Conservation (phyloP, 208 protist genomes). For the Trypanosoma mega region DNA sequence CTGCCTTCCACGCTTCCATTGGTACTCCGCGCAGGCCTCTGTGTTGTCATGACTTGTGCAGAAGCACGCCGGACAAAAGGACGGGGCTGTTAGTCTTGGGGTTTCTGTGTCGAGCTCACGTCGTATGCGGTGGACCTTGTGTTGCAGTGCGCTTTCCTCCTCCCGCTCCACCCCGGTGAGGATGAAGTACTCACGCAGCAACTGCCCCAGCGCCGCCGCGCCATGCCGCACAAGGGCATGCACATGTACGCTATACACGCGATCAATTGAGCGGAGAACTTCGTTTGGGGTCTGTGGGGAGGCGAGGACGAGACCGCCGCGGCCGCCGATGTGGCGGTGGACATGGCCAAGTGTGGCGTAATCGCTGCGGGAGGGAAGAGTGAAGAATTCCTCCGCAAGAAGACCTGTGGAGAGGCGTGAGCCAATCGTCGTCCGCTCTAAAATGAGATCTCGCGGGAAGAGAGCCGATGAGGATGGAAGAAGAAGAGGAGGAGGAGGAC, state of each 20-base stretch:
- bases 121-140: conserved; percentile 86
- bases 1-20: conserved; percentile 45
- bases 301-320: conserved; percentile 44
- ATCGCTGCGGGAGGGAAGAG: conserved; percentile 43
- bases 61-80: conserved; percentile 75
- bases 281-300: conserved; percentile 44
- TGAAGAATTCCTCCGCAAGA: conserved; percentile 71
- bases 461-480: conserved; percentile 19
- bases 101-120: conserved; percentile 79
- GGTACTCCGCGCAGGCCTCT: conserved; percentile 78
- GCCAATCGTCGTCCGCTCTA: conserved; percentile 65
- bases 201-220: conserved; percentile 48
- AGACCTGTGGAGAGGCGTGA: conserved; percentile 50
- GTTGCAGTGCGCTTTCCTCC: conserved; percentile 72
- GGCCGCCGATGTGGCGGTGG: conserved; percentile 44
- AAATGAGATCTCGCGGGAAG: conserved; percentile 30
- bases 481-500: too few relatives aligned
- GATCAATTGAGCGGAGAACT: conserved; percentile 44
- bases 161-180: conserved; percentile 64
- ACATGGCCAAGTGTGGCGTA: conserved; percentile 74
- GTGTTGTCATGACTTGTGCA: conserved; percentile 65
- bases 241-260: conserved; percentile 73
- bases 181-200: conserved; percentile 86
- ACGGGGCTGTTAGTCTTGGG: conserved; percentile 45
- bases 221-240: conserved; percentile 64